Evolutionary conservation across 352 stramenopile genomes (phyloP), one percentile per base, ranked within the genome.

Genomic region (Globisporangium barbulae): DNA sequence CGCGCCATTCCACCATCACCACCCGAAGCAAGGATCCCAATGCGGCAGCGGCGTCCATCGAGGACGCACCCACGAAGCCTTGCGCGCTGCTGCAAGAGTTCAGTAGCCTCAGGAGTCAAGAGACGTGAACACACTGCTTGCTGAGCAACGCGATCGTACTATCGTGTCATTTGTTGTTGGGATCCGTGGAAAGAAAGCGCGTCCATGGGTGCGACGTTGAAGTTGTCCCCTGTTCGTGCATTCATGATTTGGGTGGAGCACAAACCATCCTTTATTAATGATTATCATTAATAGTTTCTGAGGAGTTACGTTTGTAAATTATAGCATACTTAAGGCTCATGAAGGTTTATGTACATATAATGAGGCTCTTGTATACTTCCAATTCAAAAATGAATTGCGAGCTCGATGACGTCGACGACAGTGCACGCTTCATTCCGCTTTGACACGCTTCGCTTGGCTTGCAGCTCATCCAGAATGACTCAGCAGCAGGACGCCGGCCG

Each of bases 151-250:
- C 9, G 33, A 39, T 39, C 33, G 33, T 39, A 39, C 8, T 12
- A 15, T 41, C 35, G 35, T 12, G 35, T 41, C 35, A 41, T 17
- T 41, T 41, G 9, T 41, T 41, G 10, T 12, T 55, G 49, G 28
- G 31, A 30, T 31, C 31, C 8, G 31, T 58, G 52, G 52, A 58
- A 58, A 58, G 52, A 58, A 58, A 58, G 52, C 52, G 37, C 44
- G n/a, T n/a, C 28, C 9, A 41, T 39, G 31, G n/a, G 49, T 28
- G 12, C 6, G 28, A 2, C 31, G 22, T 58, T 30, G 12, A 22
- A 57, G 31, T 45, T 58, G 30, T 15, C 28, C 10, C 48, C 31
- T 54, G 35, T 41, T 41, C 10, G 9, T 41, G 35, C 4, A 12
- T 4, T 41, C 35, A 41, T 10, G 12, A 41, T 41, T 41, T 41